phyloP scores from a whole-genome alignment of 441 rosid species.

The Iberis amara region DNA sequence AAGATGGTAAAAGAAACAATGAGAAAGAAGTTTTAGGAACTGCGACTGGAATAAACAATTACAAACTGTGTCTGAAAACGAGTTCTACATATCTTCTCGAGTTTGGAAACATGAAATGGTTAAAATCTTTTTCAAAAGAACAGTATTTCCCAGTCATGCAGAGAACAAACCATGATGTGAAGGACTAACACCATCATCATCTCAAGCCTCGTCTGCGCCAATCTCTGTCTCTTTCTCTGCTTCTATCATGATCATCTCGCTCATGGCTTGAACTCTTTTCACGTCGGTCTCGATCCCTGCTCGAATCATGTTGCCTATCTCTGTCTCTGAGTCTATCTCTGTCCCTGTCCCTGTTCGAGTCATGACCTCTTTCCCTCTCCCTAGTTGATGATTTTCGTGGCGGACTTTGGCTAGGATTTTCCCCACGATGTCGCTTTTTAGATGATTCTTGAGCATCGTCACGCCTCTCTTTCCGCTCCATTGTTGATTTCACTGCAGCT shows the following conservation, averaged over 20 bases:
- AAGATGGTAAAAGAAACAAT: not conserved
- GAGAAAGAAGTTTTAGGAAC: conserved; percentile 6
- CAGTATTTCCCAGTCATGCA: conserved; percentile 2
- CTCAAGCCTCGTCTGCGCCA: conserved; percentile 39
- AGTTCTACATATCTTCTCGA: conserved; percentile 10
- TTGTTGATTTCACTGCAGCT: conserved; percentile 55
- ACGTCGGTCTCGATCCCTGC: conserved; percentile 44
- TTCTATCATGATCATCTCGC: conserved; percentile 73
- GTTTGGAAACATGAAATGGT: conserved; percentile 16
- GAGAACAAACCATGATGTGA: conserved; percentile 25
- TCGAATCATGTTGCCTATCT: conserved; percentile 48
- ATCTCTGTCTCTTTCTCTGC: conserved; percentile 54
- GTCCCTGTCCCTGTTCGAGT: conserved; percentile 28
- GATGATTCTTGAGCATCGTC: conserved; percentile 60
- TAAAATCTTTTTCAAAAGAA: not conserved
- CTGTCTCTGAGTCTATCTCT: conserved; percentile 38
- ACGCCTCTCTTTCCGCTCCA: conserved; percentile 60
- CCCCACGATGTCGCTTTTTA: conserved; percentile 61
- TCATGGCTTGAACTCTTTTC: conserved; percentile 93
- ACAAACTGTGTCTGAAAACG: conserved; percentile 22
- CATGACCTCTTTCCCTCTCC: conserved; percentile 24
- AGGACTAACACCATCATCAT: conserved; percentile 21
- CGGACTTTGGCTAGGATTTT: conserved; percentile 68
- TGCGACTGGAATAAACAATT: conserved; percentile 14
- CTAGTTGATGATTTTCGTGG: conserved; percentile 48